Evolutionary conservation across 257 asterid species (phyloP), one percentile per base, ranked within the genome.

Genomic region (Solanum pennellii): DNA sequence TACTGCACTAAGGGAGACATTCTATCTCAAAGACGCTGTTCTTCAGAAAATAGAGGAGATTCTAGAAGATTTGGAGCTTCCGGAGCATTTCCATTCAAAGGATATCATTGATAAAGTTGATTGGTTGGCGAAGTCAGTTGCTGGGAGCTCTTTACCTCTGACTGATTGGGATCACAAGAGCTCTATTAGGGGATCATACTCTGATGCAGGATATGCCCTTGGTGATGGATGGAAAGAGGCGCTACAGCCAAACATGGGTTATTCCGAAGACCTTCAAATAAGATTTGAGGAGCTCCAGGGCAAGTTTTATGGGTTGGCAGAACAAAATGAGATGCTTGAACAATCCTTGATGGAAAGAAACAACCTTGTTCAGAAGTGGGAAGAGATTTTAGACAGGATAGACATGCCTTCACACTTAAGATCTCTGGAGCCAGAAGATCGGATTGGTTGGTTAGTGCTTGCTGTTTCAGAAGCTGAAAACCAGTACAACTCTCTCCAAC

Each of bases 271-370:
- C 72, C 88, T 93, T 65, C 90, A 93, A 89, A 91, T 93, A 92
- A 91, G 92, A 92, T 96, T 89, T 85, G 99, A 96, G 89, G 99
- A 97, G 87, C 90, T 97, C 90, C 97, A 94, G 86, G 93, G 90
- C 92, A 97, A 93, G 90, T 96, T 94, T 88, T 96, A 95, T 90
- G 97, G 93, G 88, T 91, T 97, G 92, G 99, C 99, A 5, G 99
- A 96, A 91, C 99, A 96, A 83, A 97, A 95, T 88, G 99, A 96
- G 92, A 97, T 97, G 98, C 99, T 97, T 92, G 99, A 97, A 90
- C 99, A 96, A 89, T 95, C 99, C 71, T 90, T 97, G 89, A 88
- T 94, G 96, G 97, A 96, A 90, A 93, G 98, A 91, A 97, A 95
- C 94, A 94, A 91, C 89, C 95, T 95, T 91, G 96, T 97, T 89